Evolutionary conservation across 768 basidiomycete genomes (phyloP).

Genomic region (Psilocybe tampanensis): DNA sequence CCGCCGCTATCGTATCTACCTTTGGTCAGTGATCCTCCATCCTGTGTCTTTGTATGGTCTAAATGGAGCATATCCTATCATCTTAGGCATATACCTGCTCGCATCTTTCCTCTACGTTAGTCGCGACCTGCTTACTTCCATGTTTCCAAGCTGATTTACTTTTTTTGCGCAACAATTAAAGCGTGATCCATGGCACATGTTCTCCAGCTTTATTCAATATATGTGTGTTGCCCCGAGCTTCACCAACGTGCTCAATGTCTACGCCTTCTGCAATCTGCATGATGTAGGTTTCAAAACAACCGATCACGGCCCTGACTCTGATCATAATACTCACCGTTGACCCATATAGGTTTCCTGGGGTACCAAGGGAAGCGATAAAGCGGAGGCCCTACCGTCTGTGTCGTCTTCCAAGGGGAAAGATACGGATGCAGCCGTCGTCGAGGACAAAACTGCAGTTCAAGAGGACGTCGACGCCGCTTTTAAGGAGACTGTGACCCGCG

Average conservation of each 20-base stretch:
- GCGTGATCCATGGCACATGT: slow-evolving; percentile 98
- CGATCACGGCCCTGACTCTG: background rate
- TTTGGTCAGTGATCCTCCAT: slow-evolving; percentile 54
- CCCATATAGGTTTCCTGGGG: slow-evolving; percentile 80
- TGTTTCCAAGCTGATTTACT: slow-evolving; percentile 4
- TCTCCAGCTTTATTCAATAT: slow-evolving; percentile 92
- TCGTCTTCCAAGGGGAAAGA: slow-evolving; percentile 83
- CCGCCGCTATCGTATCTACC: slow-evolving; percentile 87
- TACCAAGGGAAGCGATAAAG: slow-evolving; percentile 94
- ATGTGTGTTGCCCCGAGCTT: slow-evolving; percentile 89
- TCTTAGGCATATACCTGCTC: slow-evolving; percentile 72
- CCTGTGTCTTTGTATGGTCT: background rate
- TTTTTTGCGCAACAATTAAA: slow-evolving; percentile 28
- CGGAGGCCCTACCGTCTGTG: slow-evolving; percentile 86
- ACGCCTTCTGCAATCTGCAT: slow-evolving; percentile 96
- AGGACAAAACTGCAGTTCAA: slow-evolving; percentile 80
- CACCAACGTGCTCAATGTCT: slow-evolving; percentile 94
- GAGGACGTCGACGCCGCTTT: slow-evolving; percentile 91
- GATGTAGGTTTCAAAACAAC: slow-evolving; percentile 52
- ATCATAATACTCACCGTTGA: background rate
- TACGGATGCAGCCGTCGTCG: slow-evolving; percentile 76
- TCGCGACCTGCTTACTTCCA: slow-evolving; percentile 12
- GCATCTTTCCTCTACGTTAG: slow-evolving; percentile 87
- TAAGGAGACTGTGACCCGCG: slow-evolving; percentile 89
- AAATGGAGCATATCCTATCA: background rate